Conservation (phyloP, 768 basidiomycete genomes). For the Termitomyces sp. region DNA sequence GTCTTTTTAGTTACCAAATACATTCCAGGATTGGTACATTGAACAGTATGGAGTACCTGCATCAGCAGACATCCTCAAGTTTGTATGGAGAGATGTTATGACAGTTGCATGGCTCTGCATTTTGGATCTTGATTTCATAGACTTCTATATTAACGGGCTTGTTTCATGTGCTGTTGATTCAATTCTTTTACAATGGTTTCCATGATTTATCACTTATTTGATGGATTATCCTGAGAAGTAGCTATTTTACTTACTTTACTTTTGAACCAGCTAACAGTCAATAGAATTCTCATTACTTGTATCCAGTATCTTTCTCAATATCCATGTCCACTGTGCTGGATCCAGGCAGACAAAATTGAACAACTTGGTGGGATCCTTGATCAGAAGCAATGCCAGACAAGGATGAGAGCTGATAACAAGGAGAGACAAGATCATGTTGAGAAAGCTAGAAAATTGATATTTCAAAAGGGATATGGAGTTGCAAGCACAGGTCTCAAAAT, state of each 20-base stretch:
- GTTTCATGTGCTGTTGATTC: slow-evolving; percentile 1
- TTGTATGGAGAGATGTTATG: slow-evolving; percentile 2
- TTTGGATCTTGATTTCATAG: slow-evolving; percentile 11
- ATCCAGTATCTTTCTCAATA: slow-evolving; percentile 1
- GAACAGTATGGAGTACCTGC: not conserved
- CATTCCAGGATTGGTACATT: not conserved
- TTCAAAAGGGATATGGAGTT: slow-evolving; percentile 4
- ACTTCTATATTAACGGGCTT: slow-evolving; percentile 8
- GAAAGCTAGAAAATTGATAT: slow-evolving; percentile 8
- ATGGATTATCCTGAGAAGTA: slow-evolving; percentile 13
- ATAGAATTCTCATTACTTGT: too few relatives aligned
- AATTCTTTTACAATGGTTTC: not conserved
- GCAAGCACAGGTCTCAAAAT: slow-evolving; percentile 1
- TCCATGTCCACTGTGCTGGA: slow-evolving; percentile 28
- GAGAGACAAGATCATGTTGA: not conserved
- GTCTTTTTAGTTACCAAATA: not conserved
- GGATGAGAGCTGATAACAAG: not conserved
- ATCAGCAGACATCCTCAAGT: slow-evolving; percentile 15
- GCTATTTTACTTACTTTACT: not conserved
- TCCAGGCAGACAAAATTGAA: slow-evolving; percentile 17
- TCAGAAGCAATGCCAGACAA: not conserved
- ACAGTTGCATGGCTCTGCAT: slow-evolving; percentile 8
- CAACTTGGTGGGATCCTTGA: slow-evolving; percentile 22
- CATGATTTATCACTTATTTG: not conserved
- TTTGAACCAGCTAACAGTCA: not conserved